phyloP scores from a whole-genome alignment of 768 basidiomycete genomes.

The Neoboletus subvelutipes region DNA sequence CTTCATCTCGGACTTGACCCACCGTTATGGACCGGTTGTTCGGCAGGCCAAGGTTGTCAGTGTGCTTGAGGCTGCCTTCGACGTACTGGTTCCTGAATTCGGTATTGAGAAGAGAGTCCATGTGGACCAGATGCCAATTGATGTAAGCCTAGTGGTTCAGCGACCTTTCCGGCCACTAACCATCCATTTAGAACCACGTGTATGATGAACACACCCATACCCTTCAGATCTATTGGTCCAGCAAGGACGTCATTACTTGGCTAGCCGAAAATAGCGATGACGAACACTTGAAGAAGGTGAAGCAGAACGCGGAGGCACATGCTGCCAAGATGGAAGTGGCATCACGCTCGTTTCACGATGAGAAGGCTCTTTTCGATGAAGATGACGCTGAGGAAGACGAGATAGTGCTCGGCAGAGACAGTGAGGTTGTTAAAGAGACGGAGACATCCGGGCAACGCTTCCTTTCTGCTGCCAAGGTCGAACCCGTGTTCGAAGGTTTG shows the following conservation, averaged over 20 bases:
- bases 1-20: constrained; percentile 90
- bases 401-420: constrained; percentile 69
- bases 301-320: constrained; percentile 88
- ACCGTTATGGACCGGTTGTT: constrained; percentile 92
- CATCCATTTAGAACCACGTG: constrained; percentile 74
- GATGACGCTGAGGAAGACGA: constrained; percentile 81
- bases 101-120: constrained; percentile 99
- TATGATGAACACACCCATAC: constrained; percentile 94
- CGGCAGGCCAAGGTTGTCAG: constrained; percentile 94
- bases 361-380: constrained; percentile 86
- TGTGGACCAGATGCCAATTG: constrained; percentile 98
- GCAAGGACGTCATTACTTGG: constrained; percentile 91
- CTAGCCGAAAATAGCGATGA: constrained; percentile 95
- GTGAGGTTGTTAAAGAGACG: constrained; percentile 37
- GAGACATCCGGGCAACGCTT: constrained; percentile 76
- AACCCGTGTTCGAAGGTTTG: constrained; percentile 83
- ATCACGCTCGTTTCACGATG: constrained; percentile 81
- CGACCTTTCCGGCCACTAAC: constrained; percentile 16
- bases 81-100: constrained; percentile 94
- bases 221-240: constrained; percentile 95
- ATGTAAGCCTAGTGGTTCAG: constrained; percentile 50
- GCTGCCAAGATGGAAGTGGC: constrained; percentile 89
- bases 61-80: constrained; percentile 97
- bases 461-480: constrained; percentile 70
- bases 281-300: constrained; percentile 92